Percentiles rank a stretch among this genome's conserved stretches.
These are phyloP conservation scores for Picocystis salinarum DNA, from an alignment of 139 green algal genomes.

Conservation along the genomic window DNA sequence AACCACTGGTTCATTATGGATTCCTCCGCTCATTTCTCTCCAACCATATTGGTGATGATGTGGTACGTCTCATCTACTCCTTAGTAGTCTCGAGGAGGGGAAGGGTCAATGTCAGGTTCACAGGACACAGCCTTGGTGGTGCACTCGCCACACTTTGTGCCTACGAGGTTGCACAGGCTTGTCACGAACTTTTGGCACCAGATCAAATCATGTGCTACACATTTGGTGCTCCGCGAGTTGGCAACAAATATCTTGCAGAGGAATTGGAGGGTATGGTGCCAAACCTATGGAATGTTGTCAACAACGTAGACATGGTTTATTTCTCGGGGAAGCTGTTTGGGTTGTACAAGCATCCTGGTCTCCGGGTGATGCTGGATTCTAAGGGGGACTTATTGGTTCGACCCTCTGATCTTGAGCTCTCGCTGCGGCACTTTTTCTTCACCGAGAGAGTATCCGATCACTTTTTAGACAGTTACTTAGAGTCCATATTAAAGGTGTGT, in stretches of 20 bases:
- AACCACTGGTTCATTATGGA: neutral
- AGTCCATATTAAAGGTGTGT: too few species aligned
- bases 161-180: slow-evolving; percentile 1
- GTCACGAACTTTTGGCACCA: too few species aligned
- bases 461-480: too few species aligned
- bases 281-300: too few species aligned
- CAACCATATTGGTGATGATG: slow-evolving; percentile 3
- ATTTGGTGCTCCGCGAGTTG: neutral
- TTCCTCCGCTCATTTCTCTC: slow-evolving; percentile 6
- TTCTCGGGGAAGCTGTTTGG: too few species aligned
- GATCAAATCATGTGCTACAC: neutral
- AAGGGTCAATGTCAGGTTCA: slow-evolving; percentile 4
- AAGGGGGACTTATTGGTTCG: too few species aligned
- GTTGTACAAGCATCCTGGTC: too few species aligned
- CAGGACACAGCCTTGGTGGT: slow-evolving; percentile 28
- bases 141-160: slow-evolving; percentile 15
- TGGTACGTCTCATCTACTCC: slow-evolving; percentile 4
- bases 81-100: neutral
- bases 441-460: too few species aligned
- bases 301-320: too few species aligned
- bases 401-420: too few species aligned
- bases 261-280: neutral
- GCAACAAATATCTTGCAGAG: neutral
- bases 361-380: too few species aligned
- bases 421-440: too few species aligned